Evolutionary conservation across 345 rosid species (phyloP), one percentile per base, ranked within the genome.

Genomic region (Hirschfeldia incana): DNA sequence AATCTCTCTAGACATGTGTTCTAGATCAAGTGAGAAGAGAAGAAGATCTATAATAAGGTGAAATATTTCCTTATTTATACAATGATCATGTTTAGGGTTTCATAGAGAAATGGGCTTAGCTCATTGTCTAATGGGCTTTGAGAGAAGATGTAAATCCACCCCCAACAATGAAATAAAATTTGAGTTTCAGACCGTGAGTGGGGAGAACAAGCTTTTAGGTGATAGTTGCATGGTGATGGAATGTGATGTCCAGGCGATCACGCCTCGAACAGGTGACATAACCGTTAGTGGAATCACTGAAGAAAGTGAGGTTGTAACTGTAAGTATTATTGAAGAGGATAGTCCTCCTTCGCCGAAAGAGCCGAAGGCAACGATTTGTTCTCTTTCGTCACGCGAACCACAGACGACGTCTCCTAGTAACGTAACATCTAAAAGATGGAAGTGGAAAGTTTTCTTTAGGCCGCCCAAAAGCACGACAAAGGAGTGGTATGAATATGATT

Each of bases 221-320:
- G 57, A 12, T 53, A 21, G 57, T 27, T 67, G 70, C 28, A 42
- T 5, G 13, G 70, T 67, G 57, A 42, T 10, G 33, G 46, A 8
- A 5, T 67, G 70, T 26, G 57, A 51, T 26, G 57, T 67, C 5
- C 10, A 39, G 44, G 34, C 36, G 3, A 39, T 67, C 0, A 39
- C 16, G 7, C 17, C 70, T 39, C 33, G n/a, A 67, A 21, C 6
- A 11, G 70, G 9, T 4, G 16, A 37, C 15, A 17, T 32, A 15
- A 65, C 27, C 28, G 27, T 12, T 65, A 32, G 34, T 32, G 34
- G 6, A 4, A 32, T 32, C 3, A 32, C 4, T 4, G 67, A 15
- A 37, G 78, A 26, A n/a, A 66, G 58, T 66, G 78, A 75, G 21
- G 37, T 33, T 55, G 5, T 1, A 5, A 55, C 37, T 66, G 4